phyloP scores from a whole-genome alignment of 139 green algal species.

The Dunaliella primolecta region DNA sequence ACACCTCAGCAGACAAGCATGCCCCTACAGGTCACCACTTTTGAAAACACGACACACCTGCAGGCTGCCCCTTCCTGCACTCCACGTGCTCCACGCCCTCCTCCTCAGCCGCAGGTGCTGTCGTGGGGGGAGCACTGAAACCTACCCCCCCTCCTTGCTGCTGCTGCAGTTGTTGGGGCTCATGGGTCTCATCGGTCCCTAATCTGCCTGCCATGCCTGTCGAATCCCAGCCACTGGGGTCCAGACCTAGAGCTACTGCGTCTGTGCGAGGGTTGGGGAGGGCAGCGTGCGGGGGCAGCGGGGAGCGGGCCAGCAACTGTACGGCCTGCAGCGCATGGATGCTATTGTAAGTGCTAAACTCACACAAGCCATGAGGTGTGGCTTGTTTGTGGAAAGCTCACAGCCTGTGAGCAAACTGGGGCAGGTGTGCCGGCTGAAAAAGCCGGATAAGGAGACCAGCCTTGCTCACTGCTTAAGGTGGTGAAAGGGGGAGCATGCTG shows the following conservation, averaged over 20 bases:
- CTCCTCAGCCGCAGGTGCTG: not conserved
- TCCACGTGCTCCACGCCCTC: not conserved
- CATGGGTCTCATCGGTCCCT: not conserved
- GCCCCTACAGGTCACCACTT: no score
- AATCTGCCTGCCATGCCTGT: not conserved
- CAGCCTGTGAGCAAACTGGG: no score
- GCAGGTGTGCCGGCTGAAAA: no score
- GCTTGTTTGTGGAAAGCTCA: no score
- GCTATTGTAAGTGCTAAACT: no score
- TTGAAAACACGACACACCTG: no score
- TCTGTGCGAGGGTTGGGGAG: conserved; percentile 13
- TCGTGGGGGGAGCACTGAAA: not conserved
- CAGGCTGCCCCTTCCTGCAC: not conserved
- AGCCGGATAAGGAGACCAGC: no score
- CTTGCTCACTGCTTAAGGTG: no score
- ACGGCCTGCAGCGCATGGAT: conserved; percentile 29
- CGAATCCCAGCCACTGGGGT: conserved; percentile 19
- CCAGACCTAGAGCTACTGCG: conserved; percentile 38
- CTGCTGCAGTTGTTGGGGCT: not conserved
- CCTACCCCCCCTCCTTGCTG: not conserved
- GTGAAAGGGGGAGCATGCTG: no score
- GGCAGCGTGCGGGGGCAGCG: conserved; percentile 41
- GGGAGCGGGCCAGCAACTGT: conserved; percentile 31
- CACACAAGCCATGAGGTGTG: no score
- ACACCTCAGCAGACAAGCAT: no score